phyloP scores from a whole-genome alignment of 1,284 basidiomycete species.

The Ceratorhiza oryzae-sativae region DNA sequence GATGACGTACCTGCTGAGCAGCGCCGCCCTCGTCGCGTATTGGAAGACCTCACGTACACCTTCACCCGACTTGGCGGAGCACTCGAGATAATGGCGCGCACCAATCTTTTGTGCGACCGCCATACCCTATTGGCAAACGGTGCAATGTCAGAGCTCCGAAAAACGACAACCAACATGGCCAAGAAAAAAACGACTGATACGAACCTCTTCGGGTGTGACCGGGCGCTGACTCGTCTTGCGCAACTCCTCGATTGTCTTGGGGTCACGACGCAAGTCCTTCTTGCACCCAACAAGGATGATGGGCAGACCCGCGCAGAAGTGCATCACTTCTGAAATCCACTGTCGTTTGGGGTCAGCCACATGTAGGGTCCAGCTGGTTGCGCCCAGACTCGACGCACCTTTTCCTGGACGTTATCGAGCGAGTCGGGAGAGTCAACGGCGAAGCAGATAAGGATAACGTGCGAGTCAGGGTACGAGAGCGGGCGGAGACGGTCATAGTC shows the following conservation, averaged over 20 bases:
- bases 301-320: slow-evolving; percentile 88
- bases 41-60: slow-evolving; percentile 94
- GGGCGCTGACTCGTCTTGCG: slow-evolving; percentile 83
- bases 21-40: slow-evolving; percentile 82
- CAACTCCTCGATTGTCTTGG: slow-evolving; percentile 80
- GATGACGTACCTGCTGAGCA: slow-evolving; percentile 58
- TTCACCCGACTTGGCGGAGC: slow-evolving; percentile 87
- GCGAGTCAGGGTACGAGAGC: slow-evolving; percentile 88
- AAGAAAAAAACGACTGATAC: slow-evolving; percentile 46
- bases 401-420: slow-evolving; percentile 94
- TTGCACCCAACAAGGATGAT: slow-evolving; percentile 94
- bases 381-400: slow-evolving; percentile 63
- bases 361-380: background rate
- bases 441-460: slow-evolving; percentile 94
- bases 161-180: background rate
- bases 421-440: slow-evolving; percentile 92
- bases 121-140: slow-evolving; percentile 68
- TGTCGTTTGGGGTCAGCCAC: slow-evolving; percentile 48
- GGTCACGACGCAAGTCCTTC: slow-evolving; percentile 84
- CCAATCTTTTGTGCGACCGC: slow-evolving; percentile 89
- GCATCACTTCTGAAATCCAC: slow-evolving; percentile 95
- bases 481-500: slow-evolving; percentile 90
- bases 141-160: background rate
- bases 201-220: slow-evolving; percentile 75
- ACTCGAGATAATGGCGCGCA: slow-evolving; percentile 88